Conservation (phyloP, 2,329 filamentous ascomycete genomes). For the Thielaviopsis euricoi region DNA sequence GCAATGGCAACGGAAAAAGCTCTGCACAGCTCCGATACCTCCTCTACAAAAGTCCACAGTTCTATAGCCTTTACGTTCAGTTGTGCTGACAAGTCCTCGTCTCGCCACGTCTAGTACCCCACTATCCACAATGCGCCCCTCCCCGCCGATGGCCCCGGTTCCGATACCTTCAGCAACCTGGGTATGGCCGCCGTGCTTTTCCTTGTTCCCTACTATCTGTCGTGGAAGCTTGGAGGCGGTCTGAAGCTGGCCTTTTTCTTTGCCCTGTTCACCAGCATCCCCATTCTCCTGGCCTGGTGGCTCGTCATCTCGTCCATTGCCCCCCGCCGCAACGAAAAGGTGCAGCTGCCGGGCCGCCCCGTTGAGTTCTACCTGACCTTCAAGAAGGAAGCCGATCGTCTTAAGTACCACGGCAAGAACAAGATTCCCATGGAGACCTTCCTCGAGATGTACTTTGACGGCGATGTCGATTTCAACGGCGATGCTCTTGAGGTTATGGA, state of each 20-base stretch:
- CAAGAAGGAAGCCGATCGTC: constrained; percentile 43
- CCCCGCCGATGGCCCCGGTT: constrained; percentile 72
- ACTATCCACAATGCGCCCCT: constrained; percentile 89
- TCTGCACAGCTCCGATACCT: neutral
- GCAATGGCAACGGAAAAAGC: too few relatives aligned
- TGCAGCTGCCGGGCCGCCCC: constrained; percentile 65
- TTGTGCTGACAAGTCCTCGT: constrained; percentile 13
- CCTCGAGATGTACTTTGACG: constrained; percentile 95
- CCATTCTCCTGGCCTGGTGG: constrained; percentile 67
- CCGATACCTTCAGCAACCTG: constrained; percentile 74
- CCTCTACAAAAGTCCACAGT: neutral
- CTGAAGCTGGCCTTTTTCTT: constrained; percentile 81
- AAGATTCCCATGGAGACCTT: constrained; percentile 88
- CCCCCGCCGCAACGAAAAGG: constrained; percentile 87
- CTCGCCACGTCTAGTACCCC: constrained; percentile 42
- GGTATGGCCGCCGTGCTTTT: constrained; percentile 55
- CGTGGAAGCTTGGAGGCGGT: constrained; percentile 72
- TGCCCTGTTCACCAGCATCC: constrained; percentile 63
- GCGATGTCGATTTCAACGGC: constrained; percentile 87
- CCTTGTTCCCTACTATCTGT: constrained; percentile 60
- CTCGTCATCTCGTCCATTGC: constrained; percentile 61
- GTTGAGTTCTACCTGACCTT: constrained; percentile 85
- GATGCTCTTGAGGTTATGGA: constrained; percentile 80
- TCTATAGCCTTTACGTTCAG: constrained; percentile 1
- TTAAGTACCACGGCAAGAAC: constrained; percentile 58